Base-by-base conservation (phyloP, 2,329 filamentous ascomycete species). In the Basipetospora chlamydospora region DNA sequence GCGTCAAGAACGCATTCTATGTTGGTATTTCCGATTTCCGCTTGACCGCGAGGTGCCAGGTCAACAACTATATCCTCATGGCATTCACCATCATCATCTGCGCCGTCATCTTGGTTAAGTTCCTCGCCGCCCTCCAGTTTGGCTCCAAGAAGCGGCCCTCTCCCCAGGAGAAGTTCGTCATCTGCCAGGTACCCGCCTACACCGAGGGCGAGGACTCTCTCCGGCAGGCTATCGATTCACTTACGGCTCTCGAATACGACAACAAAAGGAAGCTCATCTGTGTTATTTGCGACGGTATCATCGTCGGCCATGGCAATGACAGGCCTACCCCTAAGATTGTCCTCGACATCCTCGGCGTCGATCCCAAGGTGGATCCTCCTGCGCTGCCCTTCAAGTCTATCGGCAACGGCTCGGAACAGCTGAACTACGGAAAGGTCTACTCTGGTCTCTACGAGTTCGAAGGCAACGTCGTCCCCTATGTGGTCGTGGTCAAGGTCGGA, bases 361-460 rank as follows among this genome's bases (percentile, higher is more conserved):
- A 96, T 49, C 88, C 88, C 31, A 96, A 94, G 61, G 78, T 95
- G 42, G 90, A 98, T 49, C 90, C 90, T 42, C 87, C 87, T 16
- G 86, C 90, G 1, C 66, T 98, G 22, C 83, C 87, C 1, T 96
- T 96, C 73, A 88, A 87, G 60, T 92, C 86, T 4, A 77, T 98
- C 40, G 90, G 90, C 35, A 67, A 77, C 34, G 85, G 87, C 47
- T 86, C 75, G 49, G 83, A 94, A 42, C 88, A 96, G 55, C 77
- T 96, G 45, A 98, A 98, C 60, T 96, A 94, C 51, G 90, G 87
- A 52, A 98, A 98, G 55, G 87, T 98, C 12, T 98, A 96, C 58
- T 96, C 88, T 33, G 90, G 90, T 51, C 72, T 98, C 3, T 98
- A 98, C 57, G 90, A 98, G 55, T 95, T 77, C 42, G 87, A 98